Conservation (phyloP, 345 rosid species). For the Triadica sebifera region DNA sequence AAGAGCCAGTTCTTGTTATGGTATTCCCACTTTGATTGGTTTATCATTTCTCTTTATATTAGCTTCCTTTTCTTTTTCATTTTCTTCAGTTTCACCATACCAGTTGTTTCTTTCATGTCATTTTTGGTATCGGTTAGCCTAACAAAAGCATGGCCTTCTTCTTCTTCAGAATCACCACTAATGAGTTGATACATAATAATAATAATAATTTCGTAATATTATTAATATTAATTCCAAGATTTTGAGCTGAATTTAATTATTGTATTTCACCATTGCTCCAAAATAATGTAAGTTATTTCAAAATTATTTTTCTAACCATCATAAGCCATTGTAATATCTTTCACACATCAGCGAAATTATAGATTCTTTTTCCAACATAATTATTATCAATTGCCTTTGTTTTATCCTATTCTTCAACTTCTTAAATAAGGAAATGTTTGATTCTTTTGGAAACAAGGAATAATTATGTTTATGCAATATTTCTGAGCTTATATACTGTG, state of each 20-base stretch:
- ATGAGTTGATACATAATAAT: not conserved
- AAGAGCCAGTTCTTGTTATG: slow-evolving; percentile 13
- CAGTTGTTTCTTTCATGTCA: not conserved
- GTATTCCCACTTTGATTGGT: slow-evolving; percentile 7
- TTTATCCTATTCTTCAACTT: not conserved
- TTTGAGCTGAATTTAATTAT: no score
- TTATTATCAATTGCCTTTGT: not conserved
- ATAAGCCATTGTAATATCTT: no score
- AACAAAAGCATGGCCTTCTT: not conserved
- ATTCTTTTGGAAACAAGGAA: not conserved
- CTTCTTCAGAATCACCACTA: not conserved
- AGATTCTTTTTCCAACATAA: no score
- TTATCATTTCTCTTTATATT: not conserved
- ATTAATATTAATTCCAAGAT: no score
- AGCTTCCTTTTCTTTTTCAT: not conserved
- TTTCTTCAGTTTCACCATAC: not conserved
- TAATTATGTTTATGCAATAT: not conserved
- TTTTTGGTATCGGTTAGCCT: not conserved
- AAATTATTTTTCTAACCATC: no score
- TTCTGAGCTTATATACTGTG: not conserved
- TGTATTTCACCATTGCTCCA: no score
- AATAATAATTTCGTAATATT: no score
- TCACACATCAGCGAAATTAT: no score
- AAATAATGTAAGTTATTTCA: no score
- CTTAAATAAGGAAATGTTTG: not conserved